These are phyloP conservation scores for Ganoderma sinense DNA, from an alignment of 1,284 basidiomycete species.

Conservation along the genomic window DNA sequence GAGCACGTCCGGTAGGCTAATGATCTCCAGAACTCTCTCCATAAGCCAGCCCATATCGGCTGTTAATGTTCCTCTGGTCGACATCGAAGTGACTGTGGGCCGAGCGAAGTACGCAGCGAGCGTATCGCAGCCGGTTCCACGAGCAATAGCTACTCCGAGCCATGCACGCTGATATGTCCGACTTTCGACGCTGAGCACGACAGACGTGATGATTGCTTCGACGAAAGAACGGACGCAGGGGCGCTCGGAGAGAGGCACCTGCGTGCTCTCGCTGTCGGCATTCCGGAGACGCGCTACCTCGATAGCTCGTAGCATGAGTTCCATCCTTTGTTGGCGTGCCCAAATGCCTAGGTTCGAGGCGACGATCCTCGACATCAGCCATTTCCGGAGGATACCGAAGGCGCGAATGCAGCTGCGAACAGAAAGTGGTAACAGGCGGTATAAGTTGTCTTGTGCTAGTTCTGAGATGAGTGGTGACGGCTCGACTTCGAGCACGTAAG, in stretches of 20 bases:
- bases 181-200: conserved; percentile 77
- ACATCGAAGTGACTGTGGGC: conserved; percentile 51
- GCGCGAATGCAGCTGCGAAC: conserved; percentile 78
- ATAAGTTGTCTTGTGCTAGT: conserved; percentile 69
- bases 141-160: conserved; percentile 68
- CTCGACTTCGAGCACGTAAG: conserved; percentile 72
- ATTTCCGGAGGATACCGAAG: conserved; percentile 76
- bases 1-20: conserved; percentile 77
- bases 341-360: conserved; percentile 66
- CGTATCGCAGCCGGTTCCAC: conserved; percentile 68
- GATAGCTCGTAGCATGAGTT: conserved; percentile 70
- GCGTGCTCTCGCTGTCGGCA: conserved; percentile 47
- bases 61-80: conserved; percentile 61
- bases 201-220: conserved; percentile 75
- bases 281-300: conserved; percentile 74
- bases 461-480: conserved; percentile 76
- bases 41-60: conserved; percentile 84
- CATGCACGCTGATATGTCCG: conserved; percentile 75
- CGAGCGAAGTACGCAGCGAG: conserved; percentile 62
- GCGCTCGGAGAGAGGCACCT: conserved; percentile 48
- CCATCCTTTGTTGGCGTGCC: conserved; percentile 73
- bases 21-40: conserved; percentile 79
- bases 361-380: conserved; percentile 75
- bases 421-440: conserved; percentile 75
- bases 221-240: conserved; percentile 79